Evolutionary conservation across 306 rosid genomes (phyloP).

Genomic region (Sicyos baderoa): DNA sequence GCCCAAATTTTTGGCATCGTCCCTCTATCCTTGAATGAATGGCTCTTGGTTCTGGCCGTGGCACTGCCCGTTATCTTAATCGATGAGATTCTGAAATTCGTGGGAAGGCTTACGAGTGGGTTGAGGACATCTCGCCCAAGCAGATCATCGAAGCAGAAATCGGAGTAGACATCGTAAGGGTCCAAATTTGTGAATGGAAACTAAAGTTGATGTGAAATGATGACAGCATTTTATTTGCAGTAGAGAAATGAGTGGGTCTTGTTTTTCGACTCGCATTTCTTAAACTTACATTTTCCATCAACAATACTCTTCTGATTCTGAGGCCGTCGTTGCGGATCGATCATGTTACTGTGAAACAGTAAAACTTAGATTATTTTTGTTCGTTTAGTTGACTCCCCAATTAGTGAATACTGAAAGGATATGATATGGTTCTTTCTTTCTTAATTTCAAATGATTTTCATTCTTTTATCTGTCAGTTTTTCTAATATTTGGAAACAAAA

Average conservation of each 20-base stretch:
- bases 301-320: not conserved
- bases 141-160: slow-evolving; percentile 39
- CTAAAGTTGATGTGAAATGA: not conserved
- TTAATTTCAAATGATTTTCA: not conserved
- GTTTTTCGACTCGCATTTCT: slow-evolving; percentile 8
- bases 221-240: not conserved
- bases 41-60: slow-evolving; percentile 36
- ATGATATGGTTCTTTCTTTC: not conserved
- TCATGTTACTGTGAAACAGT: not conserved
- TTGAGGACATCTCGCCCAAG: slow-evolving; percentile 28
- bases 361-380: not conserved
- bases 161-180: slow-evolving; percentile 35
- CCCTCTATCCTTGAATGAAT: slow-evolving; percentile 51
- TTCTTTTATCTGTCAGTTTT: too few relatives aligned
- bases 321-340: too few relatives aligned
- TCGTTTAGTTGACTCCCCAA: slow-evolving; percentile 6
- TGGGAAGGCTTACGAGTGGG: slow-evolving; percentile 36
- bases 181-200: not conserved
- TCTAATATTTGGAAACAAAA: too few relatives aligned
- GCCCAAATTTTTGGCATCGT: slow-evolving; percentile 71
- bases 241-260: slow-evolving; percentile 7
- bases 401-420: not conserved
- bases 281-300: not conserved
- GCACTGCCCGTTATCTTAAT: slow-evolving; percentile 34
- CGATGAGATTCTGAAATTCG: slow-evolving; percentile 34